Evolutionary conservation across 768 basidiomycete genomes (phyloP), one percentile per base, ranked within the genome.

Genomic region (Podaxis sp.): DNA sequence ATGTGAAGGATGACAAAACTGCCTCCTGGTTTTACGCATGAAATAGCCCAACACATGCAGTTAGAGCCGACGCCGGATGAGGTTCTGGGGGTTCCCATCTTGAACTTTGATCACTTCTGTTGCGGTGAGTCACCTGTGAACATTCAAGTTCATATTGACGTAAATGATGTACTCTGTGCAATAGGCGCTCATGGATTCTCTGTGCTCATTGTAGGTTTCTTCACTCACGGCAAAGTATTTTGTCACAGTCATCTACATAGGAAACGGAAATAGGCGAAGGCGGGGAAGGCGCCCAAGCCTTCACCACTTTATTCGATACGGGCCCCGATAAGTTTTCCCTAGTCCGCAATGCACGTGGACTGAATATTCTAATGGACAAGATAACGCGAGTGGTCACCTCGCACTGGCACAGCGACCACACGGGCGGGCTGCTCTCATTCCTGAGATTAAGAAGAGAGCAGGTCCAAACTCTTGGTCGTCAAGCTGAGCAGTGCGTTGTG

Each of bases 101-200:
- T 92, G 7, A 86, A 93, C 68, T 82, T 94, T 53, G 85, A 92
- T 68, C 80, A 85, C 53, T 91, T 87, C 70, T 79, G 89, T 78
- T 88, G 79, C 62, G 84, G 77, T 72, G 60, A 30, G 66, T 64
- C 26, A 33, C 33, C 10, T 48, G n/a, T 60, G 11, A 49, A 28
- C n/a, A 62, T 6, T 28, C 24, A 30, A 3, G 4, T 13, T 26
- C 13, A 3, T 46, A 46, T 7, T 20, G 20, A 20, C n/a, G 3
- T 20, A 17, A 46, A n/a, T 46, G n/a, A 22, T 63, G 20, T 12
- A 28, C 41, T 50, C 15, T 28, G 49, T 24, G 44, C 15, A 37
- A 15, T 62, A 87, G 91, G 91, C 4, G 92, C 92, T 1, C 93
- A 95, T 75, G 93, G 93, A 0, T 89, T 95, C 67, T 84, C 91